These are phyloP conservation scores for Cladophialophora bantiana DNA, from an alignment of 2,329 filamentous ascomycete genomes.

Conservation along the genomic window DNA sequence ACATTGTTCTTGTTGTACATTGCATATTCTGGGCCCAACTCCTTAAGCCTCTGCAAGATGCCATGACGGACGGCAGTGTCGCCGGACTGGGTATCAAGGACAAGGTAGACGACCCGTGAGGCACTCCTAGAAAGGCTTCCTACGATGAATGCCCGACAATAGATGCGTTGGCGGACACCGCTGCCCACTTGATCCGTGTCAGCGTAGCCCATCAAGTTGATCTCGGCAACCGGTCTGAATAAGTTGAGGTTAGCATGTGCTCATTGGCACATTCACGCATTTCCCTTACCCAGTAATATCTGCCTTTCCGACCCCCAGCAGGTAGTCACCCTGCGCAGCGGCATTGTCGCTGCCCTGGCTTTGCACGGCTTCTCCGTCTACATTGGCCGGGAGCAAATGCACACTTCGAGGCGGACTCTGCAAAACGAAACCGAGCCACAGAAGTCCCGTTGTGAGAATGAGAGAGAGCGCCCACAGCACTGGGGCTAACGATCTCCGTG, in stretches of 20 bases:
- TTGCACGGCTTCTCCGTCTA: slow-evolving; percentile 1
- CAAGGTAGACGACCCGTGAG: slow-evolving; percentile 83
- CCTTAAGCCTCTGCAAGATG: slow-evolving; percentile 76
- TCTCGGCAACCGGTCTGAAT: slow-evolving; percentile 78
- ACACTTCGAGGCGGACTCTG: slow-evolving; percentile 11
- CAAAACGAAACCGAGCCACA: slow-evolving; percentile 22
- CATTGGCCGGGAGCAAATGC: slow-evolving; percentile 16
- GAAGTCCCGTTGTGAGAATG: slow-evolving; percentile 13
- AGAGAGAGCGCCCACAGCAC: slow-evolving; percentile 20
- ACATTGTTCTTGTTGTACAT: slow-evolving; percentile 81
- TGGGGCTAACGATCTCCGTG: slow-evolving; percentile 17
- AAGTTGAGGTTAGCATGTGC: slow-evolving; percentile 21
- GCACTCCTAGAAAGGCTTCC: slow-evolving; percentile 69
- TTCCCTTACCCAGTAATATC: slow-evolving; percentile 70
- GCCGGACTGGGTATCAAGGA: slow-evolving; percentile 85
- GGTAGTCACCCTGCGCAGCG: slow-evolving; percentile 54
- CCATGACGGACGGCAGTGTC: slow-evolving; percentile 88
- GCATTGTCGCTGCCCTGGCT: slow-evolving; percentile 5
- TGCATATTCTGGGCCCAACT: slow-evolving; percentile 73
- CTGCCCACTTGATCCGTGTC: slow-evolving; percentile 81
- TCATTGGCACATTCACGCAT: neutral
- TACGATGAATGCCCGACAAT: slow-evolving; percentile 88
- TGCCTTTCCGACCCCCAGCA: slow-evolving; percentile 73
- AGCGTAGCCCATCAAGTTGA: slow-evolving; percentile 92
- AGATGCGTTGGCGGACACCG: slow-evolving; percentile 84